These are phyloP conservation scores for Stemphylium beticola DNA, from an alignment of 2,329 filamentous ascomycete genomes.

Conservation along the genomic window DNA sequence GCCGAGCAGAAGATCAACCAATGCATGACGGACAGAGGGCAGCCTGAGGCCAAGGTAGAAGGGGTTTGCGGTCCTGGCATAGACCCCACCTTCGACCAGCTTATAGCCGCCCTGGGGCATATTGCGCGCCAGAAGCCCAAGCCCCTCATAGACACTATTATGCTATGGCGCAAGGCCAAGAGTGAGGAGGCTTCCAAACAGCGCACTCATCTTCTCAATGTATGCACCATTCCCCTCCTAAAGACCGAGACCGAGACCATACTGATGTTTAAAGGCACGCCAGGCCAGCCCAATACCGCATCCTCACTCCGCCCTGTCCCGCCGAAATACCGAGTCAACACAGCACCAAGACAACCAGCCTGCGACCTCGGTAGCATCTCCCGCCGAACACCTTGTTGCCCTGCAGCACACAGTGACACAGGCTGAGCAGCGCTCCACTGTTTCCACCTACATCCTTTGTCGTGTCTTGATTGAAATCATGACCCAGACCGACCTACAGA, in stretches of 20 bases:
- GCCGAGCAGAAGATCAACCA: conserved; percentile 96
- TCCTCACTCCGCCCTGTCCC: conserved; percentile 34
- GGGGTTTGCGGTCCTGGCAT: conserved; percentile 87
- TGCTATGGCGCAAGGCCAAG: conserved; percentile 97
- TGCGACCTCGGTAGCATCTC: conserved; percentile 32
- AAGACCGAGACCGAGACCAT: not conserved
- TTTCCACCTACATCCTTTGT: conserved; percentile 95
- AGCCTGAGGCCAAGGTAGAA: conserved; percentile 84
- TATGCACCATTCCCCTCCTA: conserved; percentile 13
- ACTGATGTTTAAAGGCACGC: conserved; percentile 37
- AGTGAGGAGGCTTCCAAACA: conserved; percentile 74
- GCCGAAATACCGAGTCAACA: conserved; percentile 46
- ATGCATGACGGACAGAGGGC: conserved; percentile 79
- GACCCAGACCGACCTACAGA: conserved; percentile 80
- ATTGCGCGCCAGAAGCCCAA: conserved; percentile 95
- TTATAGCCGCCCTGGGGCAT: conserved; percentile 90
- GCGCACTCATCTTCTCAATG: conserved; percentile 40
- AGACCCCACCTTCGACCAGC: conserved; percentile 89
- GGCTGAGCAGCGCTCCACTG: conserved; percentile 86
- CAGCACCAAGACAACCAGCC: conserved; percentile 37
- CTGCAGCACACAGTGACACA: conserved; percentile 75
- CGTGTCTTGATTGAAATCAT: conserved; percentile 94
- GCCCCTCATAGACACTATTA: conserved; percentile 93
- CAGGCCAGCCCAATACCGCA: conserved; percentile 34
- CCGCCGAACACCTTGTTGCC: conserved; percentile 46